Evolutionary conservation across 139 green algal species (phyloP).

Genomic region (Tetradesmus obliquus): DNA sequence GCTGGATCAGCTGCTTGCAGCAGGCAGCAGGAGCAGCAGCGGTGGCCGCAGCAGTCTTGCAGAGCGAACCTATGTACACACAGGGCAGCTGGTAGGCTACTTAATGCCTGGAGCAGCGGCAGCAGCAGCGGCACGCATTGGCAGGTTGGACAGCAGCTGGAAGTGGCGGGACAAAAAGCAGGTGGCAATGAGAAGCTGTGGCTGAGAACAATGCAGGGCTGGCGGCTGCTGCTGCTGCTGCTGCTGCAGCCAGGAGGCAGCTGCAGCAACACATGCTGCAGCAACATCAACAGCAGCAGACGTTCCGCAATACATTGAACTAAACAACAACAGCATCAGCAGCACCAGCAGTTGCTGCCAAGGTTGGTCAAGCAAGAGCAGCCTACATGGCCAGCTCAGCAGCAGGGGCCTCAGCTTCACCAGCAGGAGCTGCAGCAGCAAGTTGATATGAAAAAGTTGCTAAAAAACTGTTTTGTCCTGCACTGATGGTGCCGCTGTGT

Average conservation of each 20-base stretch:
- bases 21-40: neutral
- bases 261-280: neutral
- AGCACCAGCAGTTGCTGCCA: neutral
- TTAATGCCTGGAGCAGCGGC: slow-evolving; percentile 41
- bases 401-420: neutral
- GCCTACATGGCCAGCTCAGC: neutral
- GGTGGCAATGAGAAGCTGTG: neutral
- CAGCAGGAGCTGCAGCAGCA: neutral
- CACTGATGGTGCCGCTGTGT: too few species aligned
- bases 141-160: slow-evolving; percentile 3
- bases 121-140: neutral
- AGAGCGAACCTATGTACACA: slow-evolving; percentile 31
- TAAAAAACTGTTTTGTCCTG: too few species aligned
- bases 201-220: neutral
- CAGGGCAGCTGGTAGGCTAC: slow-evolving; percentile 60
- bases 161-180: too few species aligned
- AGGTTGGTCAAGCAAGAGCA: neutral
- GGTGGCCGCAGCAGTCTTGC: neutral
- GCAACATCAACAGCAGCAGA: neutral
- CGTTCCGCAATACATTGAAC: neutral
- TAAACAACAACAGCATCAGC: neutral
- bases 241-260: neutral
- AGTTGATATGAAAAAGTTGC: too few species aligned
- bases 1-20: slow-evolving; percentile 68
- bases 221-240: neutral